Base-by-base conservation (phyloP, 208 protist genomes). In the Herpetomonas samuelpessoai region DNA sequence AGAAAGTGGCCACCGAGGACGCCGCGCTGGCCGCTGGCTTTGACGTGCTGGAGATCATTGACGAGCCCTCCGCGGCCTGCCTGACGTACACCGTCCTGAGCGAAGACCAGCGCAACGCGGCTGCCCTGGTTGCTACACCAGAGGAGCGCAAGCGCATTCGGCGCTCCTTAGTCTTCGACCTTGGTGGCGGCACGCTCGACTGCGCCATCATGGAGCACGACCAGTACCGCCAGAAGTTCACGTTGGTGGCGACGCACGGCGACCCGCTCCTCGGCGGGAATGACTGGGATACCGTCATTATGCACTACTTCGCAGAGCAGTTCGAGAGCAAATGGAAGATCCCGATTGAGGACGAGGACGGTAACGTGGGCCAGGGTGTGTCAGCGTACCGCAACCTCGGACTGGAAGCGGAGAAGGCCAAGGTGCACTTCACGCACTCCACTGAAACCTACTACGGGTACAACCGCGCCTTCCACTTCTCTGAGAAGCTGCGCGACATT, bases 1-100 rank as follows among this genome's bases (percentile, higher is more conserved):
- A 97, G 60, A 94, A 94, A 59, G 88, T 95, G 0, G 92, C 92
- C 10, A 97, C 92, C n/a, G 88, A 97, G 68, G 92, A 97, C 61
- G 92, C 92, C 14, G 92, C 89, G 38, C 81, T 96, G 18, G 82
- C 77, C 31, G 92, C 92, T 0, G 90, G 90, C 26, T 92, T 97
- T 49, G 92, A 97, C 64, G 92, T 97, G 31, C 79, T 95, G 9
- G 88, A 96, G 68, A 74, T 97, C n/a, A 95, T 97, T 68, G 90
- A 97, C 66, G 92, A 97, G 57, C 92, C 89, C 21, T 95, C 89
- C 3, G 92, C 92, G 0, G 88, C 92, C 21, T 93, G 87, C 63
- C 72, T 97, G 14, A 74, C 92, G 22, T 82, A 95, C 80, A 94
- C 86, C 27, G 88, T 92, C 19, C 69, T 96, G 14, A 51, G 77